Base-by-base conservation (phyloP, 2,329 filamentous ascomycete genomes). In the Fusarium phyllophilum region DNA sequence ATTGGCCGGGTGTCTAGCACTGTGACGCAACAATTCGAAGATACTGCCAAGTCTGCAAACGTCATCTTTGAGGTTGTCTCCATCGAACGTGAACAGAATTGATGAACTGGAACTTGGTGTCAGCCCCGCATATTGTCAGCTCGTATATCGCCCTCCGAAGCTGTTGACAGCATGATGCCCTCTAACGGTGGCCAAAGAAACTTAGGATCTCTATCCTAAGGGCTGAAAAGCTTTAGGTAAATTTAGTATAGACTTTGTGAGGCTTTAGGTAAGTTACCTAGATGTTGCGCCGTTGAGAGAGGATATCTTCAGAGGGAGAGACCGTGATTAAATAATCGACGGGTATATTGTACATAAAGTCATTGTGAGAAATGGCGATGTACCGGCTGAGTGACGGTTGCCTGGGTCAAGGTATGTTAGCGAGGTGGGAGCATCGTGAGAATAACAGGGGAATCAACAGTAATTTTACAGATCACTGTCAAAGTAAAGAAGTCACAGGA, bases 1-100 rank as follows among this genome's bases (percentile, higher is more conserved):
- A 95, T 97, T 59, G 90, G 93, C 62, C 84, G 84, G 18, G 90
- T 96, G 26, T 94, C 97, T 68, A 85, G 89, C 70, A 80, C 83
- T 6, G 81, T 97, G 24, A 87, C 89, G 7, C 81, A 83, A n/a
- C 84, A 88, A n/a, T 89, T 93, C 9, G 83, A 85, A 29, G 81
- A 80, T 5, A 88, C 88, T 24, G 82, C 81, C 12, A 85, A 87
- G 20, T 89, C 89, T 24, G 89, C 89, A 73, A 86, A 83, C 11
- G 86, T 91, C 3, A 81, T 88, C 34, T 86, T 90, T 72, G 86
- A 83, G 11, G 86, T 91, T 3, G 81, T 88, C 38, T 86, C 89
- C 20, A 77, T 93, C 13, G 81, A 86, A 5, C 82, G 85, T 58
- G 86, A 92, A 61, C 81, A 84, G n/a, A 87, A 90, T 8, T 84